Base-by-base conservation (phyloP, 495 filamentous ascomycete genomes). In the Trichoderma parareesei region DNA sequence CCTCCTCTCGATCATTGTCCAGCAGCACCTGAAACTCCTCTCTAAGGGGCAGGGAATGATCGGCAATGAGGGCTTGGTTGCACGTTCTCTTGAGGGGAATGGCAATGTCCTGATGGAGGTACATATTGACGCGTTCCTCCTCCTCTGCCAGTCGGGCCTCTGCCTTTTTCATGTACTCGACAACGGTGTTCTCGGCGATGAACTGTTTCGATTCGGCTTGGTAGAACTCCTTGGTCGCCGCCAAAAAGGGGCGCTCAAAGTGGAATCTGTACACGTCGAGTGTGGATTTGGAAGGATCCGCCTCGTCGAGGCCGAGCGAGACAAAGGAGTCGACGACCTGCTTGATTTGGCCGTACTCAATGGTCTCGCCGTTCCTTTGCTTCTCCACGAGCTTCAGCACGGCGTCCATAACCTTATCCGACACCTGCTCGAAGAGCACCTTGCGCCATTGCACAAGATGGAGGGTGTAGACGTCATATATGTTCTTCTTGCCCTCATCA, bases 81-180 rank as follows among this genome's bases (percentile, higher is more conserved):
- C 95, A 98, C 2, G 86, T 86, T 68, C 92, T 92, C 77, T 91
- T 95, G 64, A 99, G 79, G 38, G 84, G 85, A 18, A 86, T 77
- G 66, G 87, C 88, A 68, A 98, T 97, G 72, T 99, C 94, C 10
- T 83, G 83, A 66, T 97, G 91, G 37, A 98, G 81, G 71, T 97
- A 99, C 67, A 99, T 84, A 60, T 88, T 86, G 8, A 98, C 95
- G 43, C 93, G 92, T 66, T 91, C 89, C 76, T 96, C 96, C 76
- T 99, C 94, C 75, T 99, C 94, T 2, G 88, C 82, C 57, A 99
- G 76, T n/a, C 94, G 87, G 20, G 87, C 77, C 75, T 98, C 95
- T 16, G 94, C 95, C 80, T 99, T 99, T 82, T 98, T 98, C 95
- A 98, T 98, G 76, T 98, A 99, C 71, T 99, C 94, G 38, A 99